Percentiles rank a stretch among this genome's conserved stretches.
Conservation (phyloP, 495 filamentous ascomycete genomes). For the Xylaria acuta region DNA sequence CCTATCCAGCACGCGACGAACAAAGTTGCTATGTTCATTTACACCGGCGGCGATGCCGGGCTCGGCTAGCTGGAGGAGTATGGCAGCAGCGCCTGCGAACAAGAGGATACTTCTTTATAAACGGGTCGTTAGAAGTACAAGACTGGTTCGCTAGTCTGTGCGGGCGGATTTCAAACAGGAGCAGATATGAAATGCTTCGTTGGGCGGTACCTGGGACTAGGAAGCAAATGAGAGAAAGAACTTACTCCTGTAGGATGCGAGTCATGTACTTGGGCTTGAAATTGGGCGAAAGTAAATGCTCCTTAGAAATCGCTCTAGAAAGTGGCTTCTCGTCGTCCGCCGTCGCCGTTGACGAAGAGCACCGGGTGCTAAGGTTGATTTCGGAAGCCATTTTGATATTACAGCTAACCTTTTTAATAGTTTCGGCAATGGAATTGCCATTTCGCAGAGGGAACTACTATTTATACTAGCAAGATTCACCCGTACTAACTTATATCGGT, state of each 20-base stretch:
- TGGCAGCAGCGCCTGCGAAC: conserved; percentile 45
- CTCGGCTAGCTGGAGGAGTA: conserved; percentile 50
- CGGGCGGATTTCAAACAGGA: not conserved
- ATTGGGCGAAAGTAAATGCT: conserved; percentile 22
- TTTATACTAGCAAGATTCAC: not conserved
- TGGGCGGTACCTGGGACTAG: not conserved
- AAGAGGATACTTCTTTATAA: conserved; percentile 40
- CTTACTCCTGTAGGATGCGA: conserved; percentile 43
- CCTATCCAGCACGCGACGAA: conserved; percentile 47
- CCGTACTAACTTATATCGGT: too few species aligned
- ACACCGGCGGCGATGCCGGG: conserved; percentile 43
- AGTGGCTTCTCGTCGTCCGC: not conserved
- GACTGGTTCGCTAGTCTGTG: not conserved
- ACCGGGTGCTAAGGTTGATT: not conserved
- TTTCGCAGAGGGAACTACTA: not conserved
- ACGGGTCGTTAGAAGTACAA: not conserved
- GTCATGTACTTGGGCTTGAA: conserved; percentile 43
- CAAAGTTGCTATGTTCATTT: conserved; percentile 50
- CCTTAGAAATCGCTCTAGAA: conserved; percentile 14
- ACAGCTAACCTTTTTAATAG: too few species aligned
- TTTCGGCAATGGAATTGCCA: not conserved
- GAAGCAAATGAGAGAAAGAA: not conserved
- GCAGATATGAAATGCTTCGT: not conserved
- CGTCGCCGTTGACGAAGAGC: not conserved
- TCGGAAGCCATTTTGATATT: not conserved